Percentiles rank a stretch among this genome's conserved stretches.
Conservation (phyloP, 441 rosid species). For the Capsella rubella region DNA sequence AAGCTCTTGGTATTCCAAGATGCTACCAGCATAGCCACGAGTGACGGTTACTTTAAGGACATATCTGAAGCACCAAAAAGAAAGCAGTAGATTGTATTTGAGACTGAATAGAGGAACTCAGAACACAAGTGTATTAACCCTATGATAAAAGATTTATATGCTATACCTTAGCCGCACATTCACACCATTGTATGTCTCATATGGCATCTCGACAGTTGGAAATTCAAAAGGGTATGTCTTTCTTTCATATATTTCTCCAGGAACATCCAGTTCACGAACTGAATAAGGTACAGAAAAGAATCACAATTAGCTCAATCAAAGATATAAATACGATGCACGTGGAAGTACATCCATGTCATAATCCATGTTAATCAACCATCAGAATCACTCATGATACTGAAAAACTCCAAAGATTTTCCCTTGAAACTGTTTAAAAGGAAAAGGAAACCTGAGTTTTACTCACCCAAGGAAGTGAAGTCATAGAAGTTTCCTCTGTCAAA, state of each 20-base stretch:
- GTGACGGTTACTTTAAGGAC: conserved; percentile 89
- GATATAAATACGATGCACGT: not conserved
- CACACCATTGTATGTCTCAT: conserved; percentile 91
- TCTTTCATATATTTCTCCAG: conserved; percentile 93
- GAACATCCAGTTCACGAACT: conserved; percentile 97
- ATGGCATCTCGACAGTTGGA: conserved; percentile 96
- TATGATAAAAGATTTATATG: not conserved
- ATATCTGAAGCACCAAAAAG: conserved; percentile 57
- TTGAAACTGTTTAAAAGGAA: not conserved
- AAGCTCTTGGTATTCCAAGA: conserved; percentile 89
- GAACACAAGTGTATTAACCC: conserved; percentile 2
- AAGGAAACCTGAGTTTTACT: conserved; percentile 42
- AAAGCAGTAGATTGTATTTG: not conserved
- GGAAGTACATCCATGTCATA: not conserved
- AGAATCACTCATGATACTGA: not conserved
- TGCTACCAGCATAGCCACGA: conserved; percentile 90
- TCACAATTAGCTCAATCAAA: not conserved
- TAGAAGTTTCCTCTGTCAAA: conserved; percentile 97
- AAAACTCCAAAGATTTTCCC: not conserved
- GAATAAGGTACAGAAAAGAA: conserved; percentile 27
- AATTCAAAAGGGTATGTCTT: conserved; percentile 95
- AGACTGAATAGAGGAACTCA: conserved; percentile 7
- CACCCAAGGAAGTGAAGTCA: conserved; percentile 97
- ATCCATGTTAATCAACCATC: not conserved
- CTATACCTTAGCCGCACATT: conserved; percentile 92